A percentile compares a stretch with the other conserved stretches of the same genome.
Evolutionary conservation across 1,284 basidiomycete species (phyloP).

Genomic region (Hypsizygus ulmarius): DNA sequence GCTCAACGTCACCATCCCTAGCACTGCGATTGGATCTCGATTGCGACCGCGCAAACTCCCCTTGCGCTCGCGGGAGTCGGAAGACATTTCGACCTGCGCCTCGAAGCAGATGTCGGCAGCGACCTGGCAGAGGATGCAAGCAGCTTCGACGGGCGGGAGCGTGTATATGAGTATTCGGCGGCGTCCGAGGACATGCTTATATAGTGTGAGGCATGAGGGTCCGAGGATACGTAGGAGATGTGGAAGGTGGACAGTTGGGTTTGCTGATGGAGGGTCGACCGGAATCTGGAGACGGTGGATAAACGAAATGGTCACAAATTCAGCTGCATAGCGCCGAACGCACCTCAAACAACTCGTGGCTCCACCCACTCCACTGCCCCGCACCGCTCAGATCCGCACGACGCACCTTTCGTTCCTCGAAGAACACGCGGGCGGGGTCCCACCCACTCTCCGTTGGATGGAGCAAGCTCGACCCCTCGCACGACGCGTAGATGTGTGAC

Average conservation of each 20-base stretch:
- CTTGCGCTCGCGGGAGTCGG: constrained; percentile 17
- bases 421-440: constrained; percentile 60
- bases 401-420: constrained; percentile 55
- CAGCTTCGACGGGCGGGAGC: constrained; percentile 71
- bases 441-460: constrained; percentile 59
- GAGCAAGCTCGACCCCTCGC: constrained; percentile 46
- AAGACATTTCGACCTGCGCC: constrained; percentile 35
- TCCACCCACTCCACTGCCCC: constrained; percentile 66
- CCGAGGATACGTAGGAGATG: constrained; percentile 72
- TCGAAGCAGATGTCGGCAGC: constrained; percentile 71
- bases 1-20: constrained; percentile 74
- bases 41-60: constrained; percentile 42
- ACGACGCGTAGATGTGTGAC: constrained; percentile 49
- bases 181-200: constrained; percentile 73
- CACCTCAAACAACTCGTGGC: constrained; percentile 56
- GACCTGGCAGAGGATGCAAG: constrained; percentile 72
- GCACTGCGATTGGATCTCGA: constrained; percentile 56
- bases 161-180: constrained; percentile 74
- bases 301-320: too few relatives aligned
- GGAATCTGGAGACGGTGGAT: too few relatives aligned
- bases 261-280: constrained; percentile 32
- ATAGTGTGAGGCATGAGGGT: constrained; percentile 70
- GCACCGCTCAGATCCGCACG: constrained; percentile 47
- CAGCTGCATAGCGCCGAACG: constrained; percentile 1
- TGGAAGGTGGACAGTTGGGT: constrained; percentile 62